phyloP scores from a whole-genome alignment of 345 rosid species.

The Pistacia integerrima region DNA sequence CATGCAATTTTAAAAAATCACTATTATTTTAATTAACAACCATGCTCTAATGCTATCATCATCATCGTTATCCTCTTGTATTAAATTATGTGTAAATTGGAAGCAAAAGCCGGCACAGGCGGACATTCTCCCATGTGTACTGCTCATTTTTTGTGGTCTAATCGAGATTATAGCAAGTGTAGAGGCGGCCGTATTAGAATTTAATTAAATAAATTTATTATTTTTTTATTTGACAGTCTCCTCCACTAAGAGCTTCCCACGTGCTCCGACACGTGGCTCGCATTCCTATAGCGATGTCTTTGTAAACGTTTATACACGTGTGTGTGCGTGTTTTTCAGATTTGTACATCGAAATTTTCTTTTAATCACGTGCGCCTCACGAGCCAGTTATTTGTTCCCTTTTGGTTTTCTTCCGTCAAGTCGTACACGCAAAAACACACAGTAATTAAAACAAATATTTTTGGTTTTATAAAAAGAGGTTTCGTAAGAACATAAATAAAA shows the following conservation, averaged over 20 bases:
- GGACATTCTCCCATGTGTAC: constrained; percentile 51
- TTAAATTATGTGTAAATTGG: background rate
- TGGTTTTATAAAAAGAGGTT: background rate
- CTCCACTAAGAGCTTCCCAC: constrained; percentile 41
- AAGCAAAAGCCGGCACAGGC: constrained; percentile 53
- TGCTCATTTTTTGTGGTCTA: background rate
- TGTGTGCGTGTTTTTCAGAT: constrained; percentile 25
- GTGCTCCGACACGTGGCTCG: constrained; percentile 57
- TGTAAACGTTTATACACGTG: constrained; percentile 36
- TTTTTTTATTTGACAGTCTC: background rate
- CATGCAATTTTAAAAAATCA: too few species aligned
- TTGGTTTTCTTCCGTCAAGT: constrained; percentile 26
- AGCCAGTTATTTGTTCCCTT: constrained; percentile 1
- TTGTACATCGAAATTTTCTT: constrained; percentile 3
- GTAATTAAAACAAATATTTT: too few species aligned
- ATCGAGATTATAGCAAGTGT: background rate
- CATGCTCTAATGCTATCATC: too few species aligned
- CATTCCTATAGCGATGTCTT: constrained; percentile 37
- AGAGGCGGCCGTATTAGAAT: constrained; percentile 22
- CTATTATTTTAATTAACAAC: too few species aligned
- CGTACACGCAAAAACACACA: constrained; percentile 23
- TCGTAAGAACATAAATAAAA: constrained; percentile 4
- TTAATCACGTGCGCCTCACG: constrained; percentile 43
- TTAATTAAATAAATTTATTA: background rate
- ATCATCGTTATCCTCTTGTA: too few species aligned